phyloP scores from a whole-genome alignment of 2,329 filamentous ascomycete genomes.

The Acrocalymma vagum region DNA sequence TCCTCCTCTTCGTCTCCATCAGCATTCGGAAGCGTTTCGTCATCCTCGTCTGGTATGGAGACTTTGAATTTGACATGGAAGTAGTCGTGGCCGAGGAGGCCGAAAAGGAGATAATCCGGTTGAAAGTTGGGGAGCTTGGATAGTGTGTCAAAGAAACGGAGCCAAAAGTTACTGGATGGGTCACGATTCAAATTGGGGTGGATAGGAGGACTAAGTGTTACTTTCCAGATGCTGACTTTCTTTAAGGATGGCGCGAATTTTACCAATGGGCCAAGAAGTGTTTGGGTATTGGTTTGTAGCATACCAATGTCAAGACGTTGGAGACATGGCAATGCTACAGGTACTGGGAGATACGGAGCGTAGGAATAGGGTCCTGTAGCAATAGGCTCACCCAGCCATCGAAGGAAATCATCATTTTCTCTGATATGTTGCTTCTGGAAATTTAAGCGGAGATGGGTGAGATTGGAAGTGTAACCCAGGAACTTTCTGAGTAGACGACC shows the following conservation, averaged over 20 bases:
- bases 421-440: conserved; percentile 39
- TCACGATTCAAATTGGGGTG: conserved; percentile 12
- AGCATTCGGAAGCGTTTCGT: conserved; percentile 4
- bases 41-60: neutral
- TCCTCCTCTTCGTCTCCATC: conserved; percentile 1
- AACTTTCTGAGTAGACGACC: conserved; percentile 45
- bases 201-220: conserved; percentile 35
- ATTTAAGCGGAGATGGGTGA: conserved; percentile 65
- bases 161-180: conserved; percentile 28
- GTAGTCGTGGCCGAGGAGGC: conserved; percentile 23
- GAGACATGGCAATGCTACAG: conserved; percentile 22
- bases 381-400: conserved; percentile 40
- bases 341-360: conserved; percentile 1
- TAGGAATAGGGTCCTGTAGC: neutral
- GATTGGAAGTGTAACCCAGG: conserved; percentile 49
- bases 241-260: conserved; percentile 58
- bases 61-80: conserved; percentile 19
- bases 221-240: conserved; percentile 57
- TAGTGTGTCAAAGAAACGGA: conserved; percentile 22
- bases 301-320: conserved; percentile 34
- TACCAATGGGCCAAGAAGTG: conserved; percentile 18
- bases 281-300: conserved; percentile 12
- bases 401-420: conserved; percentile 42
- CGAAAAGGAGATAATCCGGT: conserved; percentile 23
- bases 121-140: conserved; percentile 15